These are phyloP conservation scores for Tetrahymena malaccensis DNA, from an alignment of 73 alveolate species.

Conservation along the genomic window DNA sequence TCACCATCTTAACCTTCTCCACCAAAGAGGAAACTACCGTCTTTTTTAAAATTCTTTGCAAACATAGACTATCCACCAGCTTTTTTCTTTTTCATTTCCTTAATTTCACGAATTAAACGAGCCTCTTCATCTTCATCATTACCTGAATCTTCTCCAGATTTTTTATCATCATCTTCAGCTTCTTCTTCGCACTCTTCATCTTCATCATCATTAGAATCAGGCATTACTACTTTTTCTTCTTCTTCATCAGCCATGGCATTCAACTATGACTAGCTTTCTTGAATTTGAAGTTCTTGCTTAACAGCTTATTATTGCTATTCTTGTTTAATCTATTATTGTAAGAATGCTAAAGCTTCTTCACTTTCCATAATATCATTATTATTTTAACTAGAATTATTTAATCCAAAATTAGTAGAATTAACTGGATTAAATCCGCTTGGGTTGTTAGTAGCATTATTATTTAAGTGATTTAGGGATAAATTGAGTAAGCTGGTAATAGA, in stretches of 20 bases:
- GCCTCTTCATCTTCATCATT: not conserved
- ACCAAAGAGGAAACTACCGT: not conserved
- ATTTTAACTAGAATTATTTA: not conserved
- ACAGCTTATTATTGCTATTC: not conserved
- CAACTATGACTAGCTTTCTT: not conserved
- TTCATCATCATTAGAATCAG: not conserved
- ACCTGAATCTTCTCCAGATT: not conserved
- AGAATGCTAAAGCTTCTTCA: not conserved
- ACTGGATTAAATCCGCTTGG: not conserved
- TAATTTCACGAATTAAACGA: not conserved
- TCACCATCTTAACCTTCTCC: not conserved
- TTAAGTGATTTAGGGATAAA: not conserved
- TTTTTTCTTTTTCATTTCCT: not conserved
- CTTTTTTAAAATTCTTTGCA: not conserved
- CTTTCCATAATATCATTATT: not conserved
- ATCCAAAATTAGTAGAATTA: not conserved
- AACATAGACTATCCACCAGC: not conserved
- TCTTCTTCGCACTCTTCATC: not conserved
- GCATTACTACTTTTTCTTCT: not conserved
- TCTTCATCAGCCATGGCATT: not conserved
- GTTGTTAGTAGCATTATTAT: not conserved
- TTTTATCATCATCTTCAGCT: not conserved
- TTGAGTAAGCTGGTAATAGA: not conserved
- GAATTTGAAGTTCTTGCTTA: not conserved
- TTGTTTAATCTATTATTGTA: not conserved